A percentile compares a stretch with the other conserved stretches of the same genome.
phyloP scores from a whole-genome alignment of 345 rosid genomes.

The Populus alba region DNA sequence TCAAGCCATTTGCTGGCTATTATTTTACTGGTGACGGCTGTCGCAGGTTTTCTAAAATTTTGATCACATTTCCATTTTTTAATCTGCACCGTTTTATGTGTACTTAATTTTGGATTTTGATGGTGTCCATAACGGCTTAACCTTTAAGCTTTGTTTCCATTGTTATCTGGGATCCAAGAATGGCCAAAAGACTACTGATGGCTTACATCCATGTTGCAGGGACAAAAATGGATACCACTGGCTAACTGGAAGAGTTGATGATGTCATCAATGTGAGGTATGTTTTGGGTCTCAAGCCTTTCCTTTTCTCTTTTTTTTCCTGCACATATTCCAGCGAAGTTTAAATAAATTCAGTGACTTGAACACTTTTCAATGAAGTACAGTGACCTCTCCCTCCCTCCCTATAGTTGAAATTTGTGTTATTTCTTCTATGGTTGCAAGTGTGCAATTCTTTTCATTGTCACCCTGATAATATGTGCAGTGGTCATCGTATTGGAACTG shows the following conservation, averaged over 20 bases:
- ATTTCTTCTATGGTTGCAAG: neutral
- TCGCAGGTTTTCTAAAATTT: conserved; percentile 49
- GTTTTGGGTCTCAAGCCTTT: neutral
- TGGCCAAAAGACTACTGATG: neutral
- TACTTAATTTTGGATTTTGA: neutral
- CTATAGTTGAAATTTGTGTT: neutral
- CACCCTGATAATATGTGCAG: conserved; percentile 40
- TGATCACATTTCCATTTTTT: neutral
- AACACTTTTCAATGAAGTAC: neutral
- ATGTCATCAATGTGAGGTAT: conserved; percentile 97
- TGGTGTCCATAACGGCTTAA: neutral
- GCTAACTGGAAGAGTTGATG: conserved; percentile 98
- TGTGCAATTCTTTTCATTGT: neutral
- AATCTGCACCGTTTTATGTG: neutral
- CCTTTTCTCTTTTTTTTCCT: neutral
- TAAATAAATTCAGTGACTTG: neutral
- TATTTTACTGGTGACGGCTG: conserved; percentile 98
- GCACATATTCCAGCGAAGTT: neutral
- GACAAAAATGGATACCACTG: conserved; percentile 96
- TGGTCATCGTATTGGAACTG: conserved; percentile 99
- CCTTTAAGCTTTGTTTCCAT: neutral
- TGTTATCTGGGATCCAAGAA: neutral
- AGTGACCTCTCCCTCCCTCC: neutral
- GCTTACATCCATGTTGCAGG: conserved; percentile 47
- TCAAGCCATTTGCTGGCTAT: conserved; percentile 91